Evolutionary conservation across 805 yeast species (phyloP).

Genomic region (Saccharomycopsis sp.): DNA sequence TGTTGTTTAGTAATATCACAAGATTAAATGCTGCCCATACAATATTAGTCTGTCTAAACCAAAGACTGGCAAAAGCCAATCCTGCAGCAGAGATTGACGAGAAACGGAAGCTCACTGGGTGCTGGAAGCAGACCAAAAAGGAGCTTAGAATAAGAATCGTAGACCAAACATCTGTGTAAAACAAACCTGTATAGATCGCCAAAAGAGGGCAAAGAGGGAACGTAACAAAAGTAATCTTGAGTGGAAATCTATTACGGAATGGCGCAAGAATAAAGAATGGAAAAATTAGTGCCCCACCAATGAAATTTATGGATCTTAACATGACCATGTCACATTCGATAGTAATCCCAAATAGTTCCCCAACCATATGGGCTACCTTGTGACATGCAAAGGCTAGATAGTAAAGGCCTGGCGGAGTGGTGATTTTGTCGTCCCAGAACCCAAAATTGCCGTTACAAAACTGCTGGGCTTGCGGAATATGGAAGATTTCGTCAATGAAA

Average conservation of each 20-base stretch:
- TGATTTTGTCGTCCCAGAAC: conserved; percentile 84
- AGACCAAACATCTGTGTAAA: conserved; percentile 94
- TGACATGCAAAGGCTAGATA: conserved; percentile 35
- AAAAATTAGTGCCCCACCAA: conserved; percentile 54
- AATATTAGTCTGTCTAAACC: conserved; percentile 87
- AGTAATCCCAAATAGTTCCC: conserved; percentile 24
- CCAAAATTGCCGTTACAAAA: conserved; percentile 56
- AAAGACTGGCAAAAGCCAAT: conserved; percentile 55
- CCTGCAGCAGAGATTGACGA: conserved; percentile 40
- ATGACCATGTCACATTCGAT: conserved; percentile 31
- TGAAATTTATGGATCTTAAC: conserved; percentile 52
- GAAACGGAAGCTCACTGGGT: conserved; percentile 21
- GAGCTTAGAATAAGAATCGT: conserved; percentile 57
- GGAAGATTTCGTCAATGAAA: conserved; percentile 69
- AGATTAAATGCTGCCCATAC: conserved; percentile 71
- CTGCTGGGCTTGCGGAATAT: conserved; percentile 67
- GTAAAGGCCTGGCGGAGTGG: conserved; percentile 95
- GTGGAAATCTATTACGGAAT: conserved; percentile 33
- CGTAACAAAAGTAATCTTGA: background rate
- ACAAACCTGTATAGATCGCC: conserved; percentile 65
- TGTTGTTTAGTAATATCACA: conserved; percentile 36
- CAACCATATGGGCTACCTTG: conserved; percentile 23
- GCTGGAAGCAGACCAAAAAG: conserved; percentile 39
- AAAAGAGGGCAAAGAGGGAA: conserved; percentile 61
- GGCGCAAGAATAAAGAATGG: conserved; percentile 42